Percentiles rank a stretch among this genome's conserved stretches.
Conservation (phyloP, 2,329 filamentous ascomycete species). For the Aspergillus terreus region DNA sequence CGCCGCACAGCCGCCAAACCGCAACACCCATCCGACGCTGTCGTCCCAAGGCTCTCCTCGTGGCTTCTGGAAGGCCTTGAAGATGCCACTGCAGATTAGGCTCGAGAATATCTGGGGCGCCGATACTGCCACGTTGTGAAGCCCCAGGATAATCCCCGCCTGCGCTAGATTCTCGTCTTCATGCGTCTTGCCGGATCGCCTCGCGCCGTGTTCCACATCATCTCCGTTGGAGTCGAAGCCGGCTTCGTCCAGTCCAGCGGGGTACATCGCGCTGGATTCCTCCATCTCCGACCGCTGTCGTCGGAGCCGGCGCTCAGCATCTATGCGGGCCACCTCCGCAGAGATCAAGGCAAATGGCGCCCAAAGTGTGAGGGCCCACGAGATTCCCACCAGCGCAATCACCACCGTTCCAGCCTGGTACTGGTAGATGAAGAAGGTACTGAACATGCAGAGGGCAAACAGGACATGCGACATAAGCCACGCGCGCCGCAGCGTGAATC, state of each 20-base stretch:
- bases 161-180: constrained; percentile 61
- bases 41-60: constrained; percentile 79
- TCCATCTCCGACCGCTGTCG: constrained; percentile 37
- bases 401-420: constrained; percentile 70
- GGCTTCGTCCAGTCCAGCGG: background rate
- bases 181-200: constrained; percentile 19
- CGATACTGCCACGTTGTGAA: constrained; percentile 93
- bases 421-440: constrained; percentile 72
- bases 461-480: constrained; percentile 86
- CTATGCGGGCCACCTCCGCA: constrained; percentile 80
- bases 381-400: constrained; percentile 78
- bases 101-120: constrained; percentile 90
- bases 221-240: constrained; percentile 3
- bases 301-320: constrained; percentile 59
- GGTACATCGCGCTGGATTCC: constrained; percentile 4
- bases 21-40: constrained; percentile 80
- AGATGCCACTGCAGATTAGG: constrained; percentile 76
- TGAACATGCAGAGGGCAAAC: constrained; percentile 76
- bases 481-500: constrained; percentile 79
- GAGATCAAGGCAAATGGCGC: constrained; percentile 94
- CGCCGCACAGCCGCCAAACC: constrained; percentile 76
- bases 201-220: constrained; percentile 26
- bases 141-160: constrained; percentile 84
- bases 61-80: constrained; percentile 81
- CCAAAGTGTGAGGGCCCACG: constrained; percentile 92